Evolutionary conservation across 2,329 filamentous ascomycete genomes (phyloP).

Genomic region (Penicillium sp.): DNA sequence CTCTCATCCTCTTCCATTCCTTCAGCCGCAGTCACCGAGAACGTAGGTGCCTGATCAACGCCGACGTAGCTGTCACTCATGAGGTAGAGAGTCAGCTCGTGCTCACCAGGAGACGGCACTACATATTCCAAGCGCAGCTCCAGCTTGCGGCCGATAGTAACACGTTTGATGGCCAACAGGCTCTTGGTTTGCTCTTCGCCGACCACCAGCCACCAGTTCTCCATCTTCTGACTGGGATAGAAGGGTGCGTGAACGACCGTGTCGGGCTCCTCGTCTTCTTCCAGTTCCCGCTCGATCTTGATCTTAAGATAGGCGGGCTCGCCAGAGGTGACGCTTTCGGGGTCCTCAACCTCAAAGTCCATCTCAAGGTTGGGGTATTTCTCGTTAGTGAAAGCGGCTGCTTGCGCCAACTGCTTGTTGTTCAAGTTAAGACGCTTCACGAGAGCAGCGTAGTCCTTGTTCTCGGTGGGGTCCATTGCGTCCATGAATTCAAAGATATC

Average conservation of each 20-base stretch:
- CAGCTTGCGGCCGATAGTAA: constrained; percentile 77
- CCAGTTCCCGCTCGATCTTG: constrained; percentile 77
- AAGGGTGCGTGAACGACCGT: constrained; percentile 90
- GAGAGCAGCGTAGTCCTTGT: constrained; percentile 73
- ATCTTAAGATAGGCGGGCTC: constrained; percentile 80
- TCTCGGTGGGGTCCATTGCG: constrained; percentile 94
- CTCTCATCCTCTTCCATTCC: constrained; percentile 94
- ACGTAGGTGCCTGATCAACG: constrained; percentile 91
- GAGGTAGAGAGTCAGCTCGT: constrained; percentile 85
- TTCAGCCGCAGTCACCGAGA: constrained; percentile 80
- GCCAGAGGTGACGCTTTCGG: constrained; percentile 75
- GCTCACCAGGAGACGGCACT: constrained; percentile 78
- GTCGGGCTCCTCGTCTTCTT: constrained; percentile 72
- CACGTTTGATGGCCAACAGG: constrained; percentile 87
- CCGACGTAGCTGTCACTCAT: constrained; percentile 98
- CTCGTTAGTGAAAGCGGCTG: constrained; percentile 92
- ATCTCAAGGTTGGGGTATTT: constrained; percentile 95
- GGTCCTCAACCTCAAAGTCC: constrained; percentile 80
- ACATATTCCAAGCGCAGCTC: constrained; percentile 83
- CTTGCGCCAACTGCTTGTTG: constrained; percentile 78
- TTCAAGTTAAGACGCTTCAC: constrained; percentile 75
- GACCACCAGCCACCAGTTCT: constrained; percentile 98
- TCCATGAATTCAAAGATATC: constrained; percentile 99
- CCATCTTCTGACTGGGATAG: constrained; percentile 86
- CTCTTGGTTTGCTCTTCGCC: constrained; percentile 87